Evolutionary conservation across 2,329 filamentous ascomycete species (phyloP).

Genomic region (Aureobasidium sp.): DNA sequence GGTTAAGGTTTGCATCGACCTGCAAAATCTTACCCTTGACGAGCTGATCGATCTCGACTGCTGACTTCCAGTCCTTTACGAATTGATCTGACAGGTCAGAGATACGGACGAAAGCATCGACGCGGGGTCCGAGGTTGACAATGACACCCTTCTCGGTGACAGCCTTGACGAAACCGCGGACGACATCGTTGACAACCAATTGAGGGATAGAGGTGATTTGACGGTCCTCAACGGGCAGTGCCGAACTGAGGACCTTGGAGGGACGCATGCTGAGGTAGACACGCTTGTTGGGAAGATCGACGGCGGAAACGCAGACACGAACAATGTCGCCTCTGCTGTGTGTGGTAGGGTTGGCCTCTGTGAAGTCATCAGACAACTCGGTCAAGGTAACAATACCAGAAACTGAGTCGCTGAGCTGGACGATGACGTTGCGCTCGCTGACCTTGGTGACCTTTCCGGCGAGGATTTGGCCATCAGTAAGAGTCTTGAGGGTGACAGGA

Average conservation of each 20-base stretch:
- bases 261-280: slow-evolving; percentile 74
- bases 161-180: slow-evolving; percentile 88
- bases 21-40: slow-evolving; percentile 77
- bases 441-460: slow-evolving; percentile 79
- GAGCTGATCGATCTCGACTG: slow-evolving; percentile 80
- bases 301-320: slow-evolving; percentile 72
- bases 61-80: slow-evolving; percentile 90
- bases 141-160: slow-evolving; percentile 86
- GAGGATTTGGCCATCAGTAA: slow-evolving; percentile 73
- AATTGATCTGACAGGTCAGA: slow-evolving; percentile 83
- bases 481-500: slow-evolving; percentile 57
- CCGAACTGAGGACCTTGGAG: slow-evolving; percentile 82
- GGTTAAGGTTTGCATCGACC: slow-evolving; percentile 59
- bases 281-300: slow-evolving; percentile 79
- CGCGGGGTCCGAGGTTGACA: slow-evolving; percentile 69
- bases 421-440: slow-evolving; percentile 71
- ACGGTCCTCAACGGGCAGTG: slow-evolving; percentile 67
- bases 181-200: slow-evolving; percentile 65
- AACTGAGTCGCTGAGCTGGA: slow-evolving; percentile 74
- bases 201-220: slow-evolving; percentile 67
- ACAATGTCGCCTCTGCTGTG: slow-evolving; percentile 80
- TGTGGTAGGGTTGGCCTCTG: slow-evolving; percentile 64
- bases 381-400: slow-evolving; percentile 73
- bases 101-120: slow-evolving; percentile 77
- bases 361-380: slow-evolving; percentile 81